These are phyloP conservation scores for Coffea eugenioides DNA, from an alignment of 257 asterid species.

Conservation along the genomic window DNA sequence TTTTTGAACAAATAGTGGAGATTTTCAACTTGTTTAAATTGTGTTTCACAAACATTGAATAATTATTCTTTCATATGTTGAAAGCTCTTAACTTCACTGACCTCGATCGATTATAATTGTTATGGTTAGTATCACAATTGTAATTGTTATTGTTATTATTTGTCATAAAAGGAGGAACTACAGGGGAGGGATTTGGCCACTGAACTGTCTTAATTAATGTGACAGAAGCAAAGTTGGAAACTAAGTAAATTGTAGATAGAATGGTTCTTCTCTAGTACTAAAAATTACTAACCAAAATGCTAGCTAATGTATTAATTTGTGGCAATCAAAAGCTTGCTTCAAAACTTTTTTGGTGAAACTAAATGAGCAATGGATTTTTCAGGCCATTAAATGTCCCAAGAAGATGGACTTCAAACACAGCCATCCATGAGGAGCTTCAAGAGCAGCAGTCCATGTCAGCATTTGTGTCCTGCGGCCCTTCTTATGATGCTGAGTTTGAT, in stretches of 20 bases:
- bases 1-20: neutral
- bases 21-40: neutral
- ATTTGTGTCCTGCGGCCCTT: constrained; percentile 30
- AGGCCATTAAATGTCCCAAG: constrained; percentile 66
- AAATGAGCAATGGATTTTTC: neutral
- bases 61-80: too few species aligned
- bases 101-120: too few species aligned
- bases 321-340: neutral
- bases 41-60: too few species aligned
- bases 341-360: neutral
- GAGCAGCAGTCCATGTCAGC: constrained; percentile 31
- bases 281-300: neutral
- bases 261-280: neutral
- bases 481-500: constrained; percentile 25
- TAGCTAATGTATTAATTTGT: neutral
- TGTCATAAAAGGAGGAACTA: too few species aligned
- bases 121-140: too few species aligned
- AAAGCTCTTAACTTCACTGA: too few species aligned
- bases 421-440: constrained; percentile 32
- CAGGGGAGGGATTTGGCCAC: too few species aligned
- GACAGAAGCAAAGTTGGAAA: neutral
- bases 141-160: too few species aligned
- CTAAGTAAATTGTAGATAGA: neutral
- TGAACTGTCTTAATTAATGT: too few species aligned
- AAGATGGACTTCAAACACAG: constrained; percentile 40